These are phyloP conservation scores for Priceomyces haplophilus DNA, from an alignment of 805 yeast species.

Conservation along the genomic window DNA sequence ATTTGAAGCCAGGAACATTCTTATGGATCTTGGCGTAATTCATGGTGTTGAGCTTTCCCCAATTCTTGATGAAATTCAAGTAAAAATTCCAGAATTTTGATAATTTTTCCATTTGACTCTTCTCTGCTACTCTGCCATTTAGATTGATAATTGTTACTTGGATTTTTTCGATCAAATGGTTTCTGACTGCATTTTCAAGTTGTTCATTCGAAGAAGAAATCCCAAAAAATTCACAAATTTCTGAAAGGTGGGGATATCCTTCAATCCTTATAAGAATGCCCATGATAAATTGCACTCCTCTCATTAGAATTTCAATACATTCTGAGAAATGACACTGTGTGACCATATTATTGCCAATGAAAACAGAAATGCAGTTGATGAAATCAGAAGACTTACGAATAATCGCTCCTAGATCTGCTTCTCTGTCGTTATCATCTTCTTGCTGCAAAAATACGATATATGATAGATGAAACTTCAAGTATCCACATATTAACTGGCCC, in stretches of 20 bases:
- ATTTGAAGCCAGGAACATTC: conserved; percentile 25
- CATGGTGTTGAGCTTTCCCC: conserved; percentile 23
- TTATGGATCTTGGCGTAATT: conserved; percentile 34
- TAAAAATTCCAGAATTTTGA: conserved; percentile 40
- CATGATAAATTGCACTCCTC: conserved; percentile 30
- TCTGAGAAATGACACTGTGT: not conserved
- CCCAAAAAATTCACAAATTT: not conserved
- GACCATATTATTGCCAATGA: not conserved
- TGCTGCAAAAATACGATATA: conserved; percentile 32
- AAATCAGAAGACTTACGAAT: not conserved
- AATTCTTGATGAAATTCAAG: conserved; percentile 32
- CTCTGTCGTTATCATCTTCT: conserved; percentile 22
- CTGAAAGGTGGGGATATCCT: not conserved
- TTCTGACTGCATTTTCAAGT: conserved; percentile 5
- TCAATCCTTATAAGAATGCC: conserved; percentile 29
- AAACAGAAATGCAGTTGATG: conserved; percentile 4
- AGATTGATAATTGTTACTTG: conserved; percentile 12
- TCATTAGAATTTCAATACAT: conserved; percentile 27
- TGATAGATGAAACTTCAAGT: conserved; percentile 26
- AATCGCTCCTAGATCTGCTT: not conserved
- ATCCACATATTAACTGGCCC: conserved; percentile 20
- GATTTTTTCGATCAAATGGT: conserved; percentile 10
- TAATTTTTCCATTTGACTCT: conserved; percentile 16
- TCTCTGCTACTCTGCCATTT: conserved; percentile 11
- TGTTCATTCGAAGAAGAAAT: not conserved